Evolutionary conservation across 176 grass and related monocot genomes (phyloP).

Genomic region (Paspalum notatum): DNA sequence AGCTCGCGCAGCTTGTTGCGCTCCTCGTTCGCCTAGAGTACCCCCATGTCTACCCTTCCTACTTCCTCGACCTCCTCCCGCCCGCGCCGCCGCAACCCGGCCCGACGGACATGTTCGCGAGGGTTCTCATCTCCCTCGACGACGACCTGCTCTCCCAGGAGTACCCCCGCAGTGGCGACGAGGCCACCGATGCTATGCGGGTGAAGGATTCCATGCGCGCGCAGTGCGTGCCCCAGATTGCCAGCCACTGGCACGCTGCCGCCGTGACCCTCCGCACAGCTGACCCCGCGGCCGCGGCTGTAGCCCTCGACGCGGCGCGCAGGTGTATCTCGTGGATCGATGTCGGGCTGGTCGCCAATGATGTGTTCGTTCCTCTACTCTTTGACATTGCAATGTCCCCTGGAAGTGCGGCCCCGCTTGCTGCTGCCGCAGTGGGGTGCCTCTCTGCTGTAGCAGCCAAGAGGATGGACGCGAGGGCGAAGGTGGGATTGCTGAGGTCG

Average conservation of each 20-base stretch:
- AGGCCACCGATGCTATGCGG: constrained; percentile 60
- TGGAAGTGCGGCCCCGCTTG: constrained; percentile 50
- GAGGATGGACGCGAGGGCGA: constrained; percentile 79
- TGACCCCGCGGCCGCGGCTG: constrained; percentile 55
- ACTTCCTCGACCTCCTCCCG: constrained; percentile 71
- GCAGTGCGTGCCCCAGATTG: constrained; percentile 95
- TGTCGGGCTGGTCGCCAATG: constrained; percentile 82
- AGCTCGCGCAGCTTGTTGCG: constrained; percentile 81
- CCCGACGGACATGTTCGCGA: constrained; percentile 86
- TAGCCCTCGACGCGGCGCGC: constrained; percentile 69
- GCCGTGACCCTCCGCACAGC: constrained; percentile 54
- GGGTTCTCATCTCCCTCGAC: constrained; percentile 72
- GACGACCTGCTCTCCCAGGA: constrained; percentile 93
- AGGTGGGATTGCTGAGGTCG: constrained; percentile 72
- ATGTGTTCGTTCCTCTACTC: constrained; percentile 78
- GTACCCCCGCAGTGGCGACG: constrained; percentile 65
- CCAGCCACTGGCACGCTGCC: constrained; percentile 76
- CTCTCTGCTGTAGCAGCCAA: constrained; percentile 76
- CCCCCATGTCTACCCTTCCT: constrained; percentile 65
- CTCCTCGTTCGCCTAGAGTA: constrained; percentile 83
- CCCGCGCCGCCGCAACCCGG: constrained; percentile 50
- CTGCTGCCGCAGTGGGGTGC: constrained; percentile 66
- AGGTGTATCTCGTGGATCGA: constrained; percentile 96
- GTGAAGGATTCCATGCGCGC: constrained; percentile 93
- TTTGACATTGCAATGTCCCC: constrained; percentile 81